These are phyloP conservation scores for Chlorella sp. DNA, from an alignment of 139 green algal genomes.

Conservation along the genomic window DNA sequence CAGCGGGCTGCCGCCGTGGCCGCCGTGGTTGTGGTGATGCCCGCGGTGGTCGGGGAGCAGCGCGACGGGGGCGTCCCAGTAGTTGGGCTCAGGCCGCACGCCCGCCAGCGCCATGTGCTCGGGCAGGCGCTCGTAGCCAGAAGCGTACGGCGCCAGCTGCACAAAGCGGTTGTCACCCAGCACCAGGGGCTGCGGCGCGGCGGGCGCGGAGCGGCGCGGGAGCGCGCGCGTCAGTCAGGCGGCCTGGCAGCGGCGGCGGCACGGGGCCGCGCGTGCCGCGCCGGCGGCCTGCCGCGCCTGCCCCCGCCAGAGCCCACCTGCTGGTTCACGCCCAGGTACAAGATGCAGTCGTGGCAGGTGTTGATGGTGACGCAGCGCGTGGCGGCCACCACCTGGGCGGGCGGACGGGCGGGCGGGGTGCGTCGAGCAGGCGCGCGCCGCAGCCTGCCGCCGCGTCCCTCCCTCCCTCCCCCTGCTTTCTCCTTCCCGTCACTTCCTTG, in stretches of 20 bases:
- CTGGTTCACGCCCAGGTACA: slow-evolving; percentile 78
- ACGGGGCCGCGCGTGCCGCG: too few species aligned
- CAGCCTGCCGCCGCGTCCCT: background rate
- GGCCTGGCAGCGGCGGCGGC: too few species aligned
- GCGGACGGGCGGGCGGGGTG: background rate
- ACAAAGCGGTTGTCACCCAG: slow-evolving; percentile 82
- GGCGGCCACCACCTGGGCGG: slow-evolving; percentile 60
- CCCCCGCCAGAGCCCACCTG: too few species aligned
- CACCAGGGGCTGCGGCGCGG: slow-evolving; percentile 73
- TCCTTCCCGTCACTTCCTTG: background rate
- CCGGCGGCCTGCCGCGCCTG: too few species aligned
- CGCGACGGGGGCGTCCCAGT: slow-evolving; percentile 66
- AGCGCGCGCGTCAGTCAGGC: too few species aligned
- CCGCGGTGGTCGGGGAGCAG: slow-evolving; percentile 50
- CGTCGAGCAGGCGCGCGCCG: background rate
- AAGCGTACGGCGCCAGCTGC: slow-evolving; percentile 84
- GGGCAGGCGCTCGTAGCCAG: slow-evolving; percentile 69
- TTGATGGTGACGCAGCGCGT: slow-evolving; percentile 54
- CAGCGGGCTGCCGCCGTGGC: slow-evolving; percentile 6
- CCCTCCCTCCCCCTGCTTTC: background rate
- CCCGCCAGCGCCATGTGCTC: slow-evolving; percentile 63
- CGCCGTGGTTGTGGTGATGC: slow-evolving; percentile 7
- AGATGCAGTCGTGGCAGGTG: slow-evolving; percentile 83
- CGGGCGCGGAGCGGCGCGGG: too few species aligned
- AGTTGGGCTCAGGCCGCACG: slow-evolving; percentile 60